These are phyloP conservation scores for Thalassiosira mediterranea DNA, from an alignment of 352 stramenopile species.

Conservation along the genomic window DNA sequence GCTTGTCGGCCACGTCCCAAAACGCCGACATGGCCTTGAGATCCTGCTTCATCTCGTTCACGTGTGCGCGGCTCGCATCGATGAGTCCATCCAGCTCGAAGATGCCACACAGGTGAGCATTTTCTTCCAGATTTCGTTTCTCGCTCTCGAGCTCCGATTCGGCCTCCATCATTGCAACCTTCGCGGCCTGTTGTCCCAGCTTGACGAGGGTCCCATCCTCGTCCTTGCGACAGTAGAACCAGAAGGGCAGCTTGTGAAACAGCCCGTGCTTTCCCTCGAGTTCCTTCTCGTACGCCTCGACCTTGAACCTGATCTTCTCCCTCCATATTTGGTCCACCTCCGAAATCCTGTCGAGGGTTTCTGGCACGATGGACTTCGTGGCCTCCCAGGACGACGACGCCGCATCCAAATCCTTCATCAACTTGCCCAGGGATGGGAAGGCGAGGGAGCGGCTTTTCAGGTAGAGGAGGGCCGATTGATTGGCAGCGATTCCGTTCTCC, in stretches of 20 bases:
- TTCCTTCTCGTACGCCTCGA: slow-evolving; percentile 91
- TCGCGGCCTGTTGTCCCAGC: slow-evolving; percentile 56
- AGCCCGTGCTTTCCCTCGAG: slow-evolving; percentile 80
- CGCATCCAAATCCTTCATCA: slow-evolving; percentile 78
- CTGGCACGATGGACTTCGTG: slow-evolving; percentile 63
- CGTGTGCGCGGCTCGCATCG: slow-evolving; percentile 88
- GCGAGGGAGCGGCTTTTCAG: slow-evolving; percentile 63
- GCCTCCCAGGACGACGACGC: slow-evolving; percentile 68
- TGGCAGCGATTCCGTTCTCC: slow-evolving; percentile 76
- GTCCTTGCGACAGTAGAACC: slow-evolving; percentile 35
- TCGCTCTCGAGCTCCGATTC: slow-evolving; percentile 85
- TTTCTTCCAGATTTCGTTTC: slow-evolving; percentile 90
- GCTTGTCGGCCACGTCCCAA: slow-evolving; percentile 88
- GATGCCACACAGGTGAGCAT: slow-evolving; percentile 89
- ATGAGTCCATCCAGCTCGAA: slow-evolving; percentile 95
- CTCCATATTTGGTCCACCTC: slow-evolving; percentile 78
- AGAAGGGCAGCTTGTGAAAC: slow-evolving; percentile 57
- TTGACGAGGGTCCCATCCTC: slow-evolving; percentile 35
- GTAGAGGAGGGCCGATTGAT: slow-evolving; percentile 65
- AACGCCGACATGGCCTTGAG: slow-evolving; percentile 86
- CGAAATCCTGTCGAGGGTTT: slow-evolving; percentile 71
- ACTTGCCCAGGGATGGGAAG: slow-evolving; percentile 47
- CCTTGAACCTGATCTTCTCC: slow-evolving; percentile 91
- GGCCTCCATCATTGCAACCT: slow-evolving; percentile 64
- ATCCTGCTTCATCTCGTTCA: slow-evolving; percentile 89